phyloP scores from a whole-genome alignment of 768 basidiomycete genomes.

The Royoungia palumana region DNA sequence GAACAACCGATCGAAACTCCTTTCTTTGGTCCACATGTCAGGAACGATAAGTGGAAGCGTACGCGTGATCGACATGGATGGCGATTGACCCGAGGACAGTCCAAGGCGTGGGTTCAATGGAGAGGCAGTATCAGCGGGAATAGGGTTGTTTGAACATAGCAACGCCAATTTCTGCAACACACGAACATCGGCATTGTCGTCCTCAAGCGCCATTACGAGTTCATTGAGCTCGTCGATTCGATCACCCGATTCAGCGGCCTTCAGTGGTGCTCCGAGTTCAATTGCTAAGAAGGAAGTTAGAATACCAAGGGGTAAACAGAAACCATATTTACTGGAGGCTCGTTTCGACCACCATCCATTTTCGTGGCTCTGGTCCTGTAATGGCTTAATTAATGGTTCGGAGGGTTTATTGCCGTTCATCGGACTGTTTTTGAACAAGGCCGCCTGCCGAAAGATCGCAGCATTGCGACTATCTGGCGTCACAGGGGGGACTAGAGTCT shows the following conservation, averaged over 20 bases:
- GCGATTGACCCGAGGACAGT: slow-evolving; percentile 56
- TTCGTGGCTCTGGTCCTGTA: slow-evolving; percentile 65
- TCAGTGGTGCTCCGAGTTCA: slow-evolving; percentile 46
- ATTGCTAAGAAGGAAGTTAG: slow-evolving; percentile 29
- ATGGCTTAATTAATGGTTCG: slow-evolving; percentile 63
- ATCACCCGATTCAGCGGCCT: slow-evolving; percentile 38
- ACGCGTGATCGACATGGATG: slow-evolving; percentile 41
- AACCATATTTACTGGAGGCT: slow-evolving; percentile 53
- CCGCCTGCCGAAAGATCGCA: slow-evolving; percentile 67
- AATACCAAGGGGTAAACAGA: not conserved
- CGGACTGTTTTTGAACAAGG: slow-evolving; percentile 81
- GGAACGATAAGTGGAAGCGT: slow-evolving; percentile 41
- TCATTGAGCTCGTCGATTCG: slow-evolving; percentile 49
- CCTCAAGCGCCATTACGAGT: slow-evolving; percentile 52
- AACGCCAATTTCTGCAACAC: slow-evolving; percentile 64
- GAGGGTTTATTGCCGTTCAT: slow-evolving; percentile 46
- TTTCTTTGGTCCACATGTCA: slow-evolving; percentile 72
- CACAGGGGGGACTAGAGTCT: slow-evolving; percentile 40
- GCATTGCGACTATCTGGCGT: slow-evolving; percentile 64
- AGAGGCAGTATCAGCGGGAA: slow-evolving; percentile 40
- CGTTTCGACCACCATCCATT: slow-evolving; percentile 85
- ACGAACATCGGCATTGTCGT: slow-evolving; percentile 47
- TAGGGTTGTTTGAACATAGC: slow-evolving; percentile 59
- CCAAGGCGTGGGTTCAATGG: slow-evolving; percentile 51
- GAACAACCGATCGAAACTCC: slow-evolving; percentile 68